A percentile compares a stretch with the other conserved stretches of the same genome.
These are phyloP conservation scores for Fusarium albidum DNA, from an alignment of 2,329 filamentous ascomycete species.

Conservation along the genomic window DNA sequence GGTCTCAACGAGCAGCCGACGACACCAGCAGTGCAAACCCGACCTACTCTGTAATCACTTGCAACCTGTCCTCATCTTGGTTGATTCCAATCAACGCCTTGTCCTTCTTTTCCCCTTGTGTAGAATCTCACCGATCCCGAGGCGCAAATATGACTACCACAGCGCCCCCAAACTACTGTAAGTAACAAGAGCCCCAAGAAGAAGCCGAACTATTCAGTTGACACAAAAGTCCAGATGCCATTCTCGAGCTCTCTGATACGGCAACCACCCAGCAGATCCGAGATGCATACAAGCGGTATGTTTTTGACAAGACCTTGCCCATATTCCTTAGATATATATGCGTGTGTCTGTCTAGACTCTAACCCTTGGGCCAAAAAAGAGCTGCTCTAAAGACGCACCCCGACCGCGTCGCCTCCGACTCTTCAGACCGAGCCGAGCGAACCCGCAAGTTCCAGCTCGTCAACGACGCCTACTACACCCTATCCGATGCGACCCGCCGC, in stretches of 20 bases:
- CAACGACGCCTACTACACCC: constrained; percentile 92
- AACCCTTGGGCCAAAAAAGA: constrained; percentile 58
- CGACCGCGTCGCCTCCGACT: constrained; percentile 84
- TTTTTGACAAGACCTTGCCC: neutral
- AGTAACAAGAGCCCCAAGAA: constrained; percentile 32
- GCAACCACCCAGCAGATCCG: constrained; percentile 86
- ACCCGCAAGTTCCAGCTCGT: constrained; percentile 92
- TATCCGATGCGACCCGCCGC: constrained; percentile 80
- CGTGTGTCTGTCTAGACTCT: no score
- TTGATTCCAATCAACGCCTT: constrained; percentile 8
- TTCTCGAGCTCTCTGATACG: constrained; percentile 76
- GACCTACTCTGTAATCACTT: constrained; percentile 15
- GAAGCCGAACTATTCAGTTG: constrained; percentile 21
- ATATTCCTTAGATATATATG: no score
- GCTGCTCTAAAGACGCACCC: constrained; percentile 93
- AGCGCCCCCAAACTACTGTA: constrained; percentile 67
- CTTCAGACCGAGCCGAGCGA: constrained; percentile 80
- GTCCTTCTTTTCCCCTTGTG: neutral
- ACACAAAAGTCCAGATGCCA: constrained; percentile 64
- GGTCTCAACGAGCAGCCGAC: constrained; percentile 3
- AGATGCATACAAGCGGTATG: constrained; percentile 90
- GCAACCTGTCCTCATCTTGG: constrained; percentile 19
- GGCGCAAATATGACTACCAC: constrained; percentile 45
- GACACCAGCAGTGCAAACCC: constrained; percentile 10
- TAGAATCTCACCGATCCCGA: neutral